Base-by-base conservation (phyloP, 1,284 basidiomycete species). In the Phylloboletellus chloephorus region DNA sequence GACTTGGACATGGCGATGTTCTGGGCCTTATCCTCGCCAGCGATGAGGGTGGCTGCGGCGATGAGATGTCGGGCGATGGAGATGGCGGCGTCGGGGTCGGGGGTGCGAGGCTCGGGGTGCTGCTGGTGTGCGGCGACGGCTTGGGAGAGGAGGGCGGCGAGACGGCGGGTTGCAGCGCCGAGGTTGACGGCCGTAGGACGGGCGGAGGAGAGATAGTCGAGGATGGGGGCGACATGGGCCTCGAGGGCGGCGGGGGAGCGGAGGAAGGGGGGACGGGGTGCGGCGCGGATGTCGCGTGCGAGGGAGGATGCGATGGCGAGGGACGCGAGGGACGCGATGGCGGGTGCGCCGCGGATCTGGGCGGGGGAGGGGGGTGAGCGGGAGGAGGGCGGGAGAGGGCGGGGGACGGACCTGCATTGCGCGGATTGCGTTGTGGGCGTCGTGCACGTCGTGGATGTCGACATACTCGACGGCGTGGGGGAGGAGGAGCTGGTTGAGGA, bases 111-210 rank as follows among this genome's bases (percentile, higher is more conserved):
- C n/a, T 42, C 45, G 0, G 46, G 19, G 7, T 41, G 47, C 26
- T 50, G 52, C 13, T 50, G 32, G 21, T 59, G 35, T 12, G 42
- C 26, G 3, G 30, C 32, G 33, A 57, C 44, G 2, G 50, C 40
- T 2, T 38, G 3, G 7, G 55, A 56, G 21, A 87, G 65, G 3
- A 61, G 66, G 6, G 68, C 67, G 8, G 71, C 64, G 21, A 96
- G 74, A 13, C 89, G 77, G 24, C 82, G 74, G 35, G 80, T 88
- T 9, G 89, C 89, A 36, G 82, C 83, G 21, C 86, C 81, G 13
- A 96, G 81, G 66, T 96, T 95, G 54, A 96, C 92, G 3, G 92
- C 92, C 0, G 92, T 96, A 6, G 92, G 92, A n/a, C 92, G 78
- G 3, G 92, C 85, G 1, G 83, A 88, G 60, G 77, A 80, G 10